phyloP scores from a whole-genome alignment of 2,329 filamentous ascomycete genomes.

The Colletotrichum sp. region DNA sequence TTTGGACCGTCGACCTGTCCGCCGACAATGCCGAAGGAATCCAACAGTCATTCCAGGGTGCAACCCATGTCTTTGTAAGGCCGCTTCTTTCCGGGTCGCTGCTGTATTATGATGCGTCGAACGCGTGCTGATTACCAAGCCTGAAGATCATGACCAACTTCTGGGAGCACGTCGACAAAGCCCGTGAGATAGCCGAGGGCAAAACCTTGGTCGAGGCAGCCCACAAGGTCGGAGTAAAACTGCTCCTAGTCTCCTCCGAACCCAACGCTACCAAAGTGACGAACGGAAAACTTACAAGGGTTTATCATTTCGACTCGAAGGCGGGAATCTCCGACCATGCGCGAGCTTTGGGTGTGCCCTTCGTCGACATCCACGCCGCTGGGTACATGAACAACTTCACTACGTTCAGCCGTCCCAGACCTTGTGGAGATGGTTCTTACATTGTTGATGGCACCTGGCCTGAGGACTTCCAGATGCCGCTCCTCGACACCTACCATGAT shows the following conservation, averaged over 20 bases:
- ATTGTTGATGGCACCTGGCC: neutral
- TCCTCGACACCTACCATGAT: neutral
- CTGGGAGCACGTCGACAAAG: neutral
- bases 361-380: neutral
- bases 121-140: neutral
- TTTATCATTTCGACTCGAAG: neutral
- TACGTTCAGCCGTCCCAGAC: neutral
- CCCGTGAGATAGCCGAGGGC: neutral
- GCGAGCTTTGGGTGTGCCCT: neutral
- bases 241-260: neutral
- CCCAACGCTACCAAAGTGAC: neutral
- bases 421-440: neutral
- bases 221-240: neutral
- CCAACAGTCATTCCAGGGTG: neutral
- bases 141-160: neutral
- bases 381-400: neutral
- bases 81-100: neutral
- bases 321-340: neutral
- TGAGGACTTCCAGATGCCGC: neutral
- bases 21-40: neutral
- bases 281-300: neutral
- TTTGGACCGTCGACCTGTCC: neutral
- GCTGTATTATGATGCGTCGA: neutral
- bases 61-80: neutral
- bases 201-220: neutral